Evolutionary conservation across 1,284 basidiomycete genomes (phyloP).

Genomic region (Tetrapyrgos nigripes): DNA sequence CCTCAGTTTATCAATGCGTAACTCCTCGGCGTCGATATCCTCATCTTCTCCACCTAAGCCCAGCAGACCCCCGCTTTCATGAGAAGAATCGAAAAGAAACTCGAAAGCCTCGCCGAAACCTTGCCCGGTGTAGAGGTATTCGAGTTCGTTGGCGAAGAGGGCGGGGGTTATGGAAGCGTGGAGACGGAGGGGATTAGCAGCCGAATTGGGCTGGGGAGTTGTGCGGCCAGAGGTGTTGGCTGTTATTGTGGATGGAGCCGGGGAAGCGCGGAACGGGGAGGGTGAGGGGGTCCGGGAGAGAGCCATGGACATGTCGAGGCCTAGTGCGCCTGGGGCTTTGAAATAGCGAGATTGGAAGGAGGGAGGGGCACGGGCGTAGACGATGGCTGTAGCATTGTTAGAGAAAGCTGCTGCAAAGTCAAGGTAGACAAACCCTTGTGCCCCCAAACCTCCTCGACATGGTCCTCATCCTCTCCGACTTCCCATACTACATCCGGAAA

Average conservation of each 20-base stretch:
- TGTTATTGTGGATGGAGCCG: neutral
- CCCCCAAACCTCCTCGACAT: constrained; percentile 78
- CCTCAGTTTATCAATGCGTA: constrained; percentile 85
- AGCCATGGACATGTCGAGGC: constrained; percentile 53
- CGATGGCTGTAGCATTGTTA: constrained; percentile 66
- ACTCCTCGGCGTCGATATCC: constrained; percentile 66
- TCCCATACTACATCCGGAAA: constrained; percentile 97
- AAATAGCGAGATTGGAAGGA: constrained; percentile 88
- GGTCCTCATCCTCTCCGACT: constrained; percentile 54
- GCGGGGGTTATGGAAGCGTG: constrained; percentile 75
- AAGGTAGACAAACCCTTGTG: constrained; percentile 75
- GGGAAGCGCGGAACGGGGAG: constrained; percentile 15
- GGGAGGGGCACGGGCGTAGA: constrained; percentile 92
- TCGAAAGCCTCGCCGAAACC: constrained; percentile 89
- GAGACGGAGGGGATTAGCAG: constrained; percentile 48
- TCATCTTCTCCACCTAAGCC: constrained; percentile 8
- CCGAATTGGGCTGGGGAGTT: constrained; percentile 53
- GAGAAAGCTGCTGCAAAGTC: neutral
- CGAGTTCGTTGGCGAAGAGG: constrained; percentile 86
- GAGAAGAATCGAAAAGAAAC: constrained; percentile 79
- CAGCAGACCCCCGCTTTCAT: constrained; percentile 54
- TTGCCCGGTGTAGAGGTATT: constrained; percentile 90
- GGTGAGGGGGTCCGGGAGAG: constrained; percentile 23
- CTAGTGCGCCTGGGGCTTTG: constrained; percentile 54
- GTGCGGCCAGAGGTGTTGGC: constrained; percentile 17